Base-by-base conservation (phyloP, 805 yeast genomes). In the Metschnikowia chrysomelidarum region DNA sequence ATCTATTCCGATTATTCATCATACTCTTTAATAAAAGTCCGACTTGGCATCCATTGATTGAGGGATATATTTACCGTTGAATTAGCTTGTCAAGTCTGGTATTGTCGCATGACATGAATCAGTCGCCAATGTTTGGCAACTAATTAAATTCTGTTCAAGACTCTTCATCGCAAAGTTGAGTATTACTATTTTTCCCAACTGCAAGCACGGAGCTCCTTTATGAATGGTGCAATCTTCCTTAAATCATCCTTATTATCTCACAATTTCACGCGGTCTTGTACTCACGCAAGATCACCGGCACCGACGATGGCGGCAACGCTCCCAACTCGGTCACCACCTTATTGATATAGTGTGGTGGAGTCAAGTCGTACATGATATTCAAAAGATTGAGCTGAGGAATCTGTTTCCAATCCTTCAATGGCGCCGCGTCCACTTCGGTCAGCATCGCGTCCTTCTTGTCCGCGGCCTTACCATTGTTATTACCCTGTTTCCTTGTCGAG, bases 281-380 rank as follows among this genome's bases (percentile, higher is more conserved):
- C 61, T 93, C 98, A 63, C 98, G 78, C 51, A 93, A 68, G 43
- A 93, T 87, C 31, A 93, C 98, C 18, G 98, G 98, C 39, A 93
- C 98, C 2, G 98, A 87, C n/a, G 95, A 84, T 27, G 98, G 96
- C 8, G 98, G 98, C 48, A 93, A 71, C 2, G 95, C 87, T 19
- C 98, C 98, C 46, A 91, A 78, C 60, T 93, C 98, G 2, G 98
- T 93, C 36, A 93, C 87, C 40, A 93, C 87, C 66, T 93, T 93
- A 58, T 91, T 89, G 52, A 93, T 87, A 54, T 84, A 86, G 49
- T 82, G 86, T 10, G 96, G 95, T 22, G 96, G 97, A 1, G 98
- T 91, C 50, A 93, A 71, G 62, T 93, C 98, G 59, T 87, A 93
- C 75, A 93, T 74, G 46, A 93, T 80, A 54, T 87, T 87, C 53